phyloP scores from a whole-genome alignment of 257 asterid genomes.

The Vinca minor region DNA sequence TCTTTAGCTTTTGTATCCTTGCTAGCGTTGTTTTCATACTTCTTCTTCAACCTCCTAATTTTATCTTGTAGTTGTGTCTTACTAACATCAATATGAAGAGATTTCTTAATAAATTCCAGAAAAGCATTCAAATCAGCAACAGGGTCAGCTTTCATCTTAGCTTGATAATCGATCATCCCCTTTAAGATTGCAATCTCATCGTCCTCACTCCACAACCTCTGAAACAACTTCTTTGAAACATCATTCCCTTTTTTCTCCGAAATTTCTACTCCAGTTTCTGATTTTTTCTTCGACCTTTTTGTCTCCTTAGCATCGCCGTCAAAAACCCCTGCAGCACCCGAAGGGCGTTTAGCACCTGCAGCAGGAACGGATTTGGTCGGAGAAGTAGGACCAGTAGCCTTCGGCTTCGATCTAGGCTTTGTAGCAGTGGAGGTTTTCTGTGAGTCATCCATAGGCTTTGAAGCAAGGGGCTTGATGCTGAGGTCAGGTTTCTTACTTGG shows the following conservation, averaged over 20 bases:
- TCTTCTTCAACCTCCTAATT: conserved; percentile 45
- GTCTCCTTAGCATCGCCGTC: conserved; percentile 25
- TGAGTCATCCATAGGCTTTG: conserved; percentile 24
- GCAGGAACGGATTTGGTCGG: conserved; percentile 16
- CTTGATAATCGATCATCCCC: conserved; percentile 43
- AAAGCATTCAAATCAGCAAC: conserved; percentile 33
- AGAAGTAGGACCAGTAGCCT: conserved; percentile 15
- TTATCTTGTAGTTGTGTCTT: conserved; percentile 50
- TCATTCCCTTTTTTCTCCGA: conserved; percentile 23
- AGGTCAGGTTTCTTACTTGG: conserved; percentile 15
- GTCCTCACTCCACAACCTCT: conserved; percentile 55
- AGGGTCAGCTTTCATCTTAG: conserved; percentile 34
- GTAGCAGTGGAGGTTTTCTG: conserved; percentile 18
- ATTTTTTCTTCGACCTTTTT: conserved; percentile 39
- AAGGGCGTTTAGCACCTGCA: conserved; percentile 33
- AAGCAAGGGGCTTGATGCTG: conserved; percentile 23
- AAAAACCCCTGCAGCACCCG: conserved; percentile 24
- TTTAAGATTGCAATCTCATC: conserved; percentile 49
- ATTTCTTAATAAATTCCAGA: conserved; percentile 39
- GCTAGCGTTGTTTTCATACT: conserved; percentile 33
- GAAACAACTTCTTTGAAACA: conserved; percentile 33
- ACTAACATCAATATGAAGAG: conserved; percentile 31
- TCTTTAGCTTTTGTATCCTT: conserved; percentile 38
- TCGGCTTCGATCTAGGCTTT: conserved; percentile 28
- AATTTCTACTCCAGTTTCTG: conserved; percentile 16